Percentiles rank a stretch among this genome's conserved stretches.
These are phyloP conservation scores for Wickerhamiella galacta DNA, from an alignment of 805 yeast genomes.

Conservation along the genomic window DNA sequence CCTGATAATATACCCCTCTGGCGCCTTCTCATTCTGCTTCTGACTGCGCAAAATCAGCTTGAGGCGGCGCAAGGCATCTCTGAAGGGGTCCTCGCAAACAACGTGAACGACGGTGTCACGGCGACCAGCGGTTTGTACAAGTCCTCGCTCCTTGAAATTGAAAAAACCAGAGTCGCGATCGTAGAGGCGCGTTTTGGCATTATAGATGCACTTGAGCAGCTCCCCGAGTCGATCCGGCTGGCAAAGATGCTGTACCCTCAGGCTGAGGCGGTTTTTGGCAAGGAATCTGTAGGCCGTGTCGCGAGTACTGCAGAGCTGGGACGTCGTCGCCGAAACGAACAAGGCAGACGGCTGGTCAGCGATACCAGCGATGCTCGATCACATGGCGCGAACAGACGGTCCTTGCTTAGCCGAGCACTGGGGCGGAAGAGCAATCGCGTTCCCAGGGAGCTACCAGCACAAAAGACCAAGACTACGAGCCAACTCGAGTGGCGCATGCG, in stretches of 20 bases:
- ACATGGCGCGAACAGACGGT: no score
- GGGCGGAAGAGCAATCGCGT: constrained; percentile 7
- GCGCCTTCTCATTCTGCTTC: constrained; percentile 49
- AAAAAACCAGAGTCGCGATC: constrained; percentile 59
- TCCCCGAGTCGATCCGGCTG: constrained; percentile 50
- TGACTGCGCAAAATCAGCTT: constrained; percentile 42
- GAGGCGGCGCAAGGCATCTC: constrained; percentile 41
- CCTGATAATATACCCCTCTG: constrained; percentile 46
- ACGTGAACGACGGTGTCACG: constrained; percentile 16
- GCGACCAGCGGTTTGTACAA: constrained; percentile 21
- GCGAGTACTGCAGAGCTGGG: not conserved
- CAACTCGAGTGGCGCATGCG: constrained; percentile 23
- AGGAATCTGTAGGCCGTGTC: not conserved
- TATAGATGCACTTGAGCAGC: constrained; percentile 39
- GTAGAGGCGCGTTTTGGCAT: constrained; percentile 44
- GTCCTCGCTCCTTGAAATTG: constrained; percentile 42
- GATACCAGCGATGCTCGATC: not conserved
- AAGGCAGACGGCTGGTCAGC: not conserved
- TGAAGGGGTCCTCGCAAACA: constrained; percentile 32
- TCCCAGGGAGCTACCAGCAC: not conserved
- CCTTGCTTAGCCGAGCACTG: no score
- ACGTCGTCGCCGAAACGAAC: no score
- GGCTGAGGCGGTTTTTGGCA: no score
- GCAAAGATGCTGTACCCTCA: constrained; percentile 31
- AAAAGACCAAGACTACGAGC: constrained; percentile 4